Evolutionary conservation across 495 filamentous ascomycete species (phyloP).

Genomic region (Wilcoxina mikolae): DNA sequence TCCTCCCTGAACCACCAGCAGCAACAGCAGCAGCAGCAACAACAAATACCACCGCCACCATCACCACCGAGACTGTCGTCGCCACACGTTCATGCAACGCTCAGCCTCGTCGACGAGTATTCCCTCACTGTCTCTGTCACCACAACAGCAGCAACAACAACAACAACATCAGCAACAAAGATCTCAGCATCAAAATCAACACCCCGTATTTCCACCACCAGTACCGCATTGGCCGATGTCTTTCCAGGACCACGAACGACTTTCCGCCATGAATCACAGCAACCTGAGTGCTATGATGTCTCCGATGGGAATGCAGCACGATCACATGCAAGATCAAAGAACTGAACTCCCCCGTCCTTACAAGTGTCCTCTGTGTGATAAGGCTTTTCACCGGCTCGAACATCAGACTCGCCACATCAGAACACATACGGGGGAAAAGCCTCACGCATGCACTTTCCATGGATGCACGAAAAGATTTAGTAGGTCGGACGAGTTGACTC

Average conservation of each 20-base stretch:
- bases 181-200: constrained; percentile 6
- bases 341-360: constrained; percentile 82
- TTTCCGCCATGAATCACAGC: constrained; percentile 14
- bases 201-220: constrained; percentile 2
- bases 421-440: constrained; percentile 97
- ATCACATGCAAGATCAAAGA: constrained; percentile 25
- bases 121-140: constrained; percentile 6
- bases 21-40: too few relatives aligned
- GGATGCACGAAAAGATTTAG: constrained; percentile 97
- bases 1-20: neutral
- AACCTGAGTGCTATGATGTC: constrained; percentile 14
- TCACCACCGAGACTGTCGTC: neutral
- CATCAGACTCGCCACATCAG: constrained; percentile 96
- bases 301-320: constrained; percentile 19
- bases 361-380: constrained; percentile 96
- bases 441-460: constrained; percentile 83
- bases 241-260: constrained; percentile 23
- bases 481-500: constrained; percentile 87
- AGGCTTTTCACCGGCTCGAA: constrained; percentile 96
- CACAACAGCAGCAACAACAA: constrained; percentile 4
- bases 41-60: neutral
- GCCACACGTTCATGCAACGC: constrained; percentile 6
- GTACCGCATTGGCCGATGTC: constrained; percentile 20
- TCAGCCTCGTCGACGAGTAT: constrained; percentile 8
- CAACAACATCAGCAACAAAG: constrained; percentile 4